phyloP scores from a whole-genome alignment of 257 asterid genomes.

The Knoxia roxburghii region DNA sequence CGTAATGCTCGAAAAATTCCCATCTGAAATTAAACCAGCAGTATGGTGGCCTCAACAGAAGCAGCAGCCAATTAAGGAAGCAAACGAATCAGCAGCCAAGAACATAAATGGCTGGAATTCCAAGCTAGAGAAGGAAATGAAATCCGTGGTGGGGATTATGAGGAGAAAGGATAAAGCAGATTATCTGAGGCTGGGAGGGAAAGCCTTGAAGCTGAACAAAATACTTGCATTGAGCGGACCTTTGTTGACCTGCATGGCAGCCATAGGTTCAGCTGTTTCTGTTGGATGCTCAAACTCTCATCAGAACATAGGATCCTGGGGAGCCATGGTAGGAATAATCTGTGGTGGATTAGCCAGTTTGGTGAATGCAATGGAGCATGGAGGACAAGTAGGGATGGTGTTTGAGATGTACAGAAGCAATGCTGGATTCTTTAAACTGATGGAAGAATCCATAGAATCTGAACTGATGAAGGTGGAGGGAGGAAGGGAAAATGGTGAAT shows the following conservation, averaged over 20 bases:
- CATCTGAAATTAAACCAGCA: slow-evolving; percentile 39
- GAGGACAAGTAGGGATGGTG: slow-evolving; percentile 83
- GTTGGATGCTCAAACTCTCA: slow-evolving; percentile 25
- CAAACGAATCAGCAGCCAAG: slow-evolving; percentile 4
- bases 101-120: slow-evolving; percentile 38
- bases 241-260: slow-evolving; percentile 56
- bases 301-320: slow-evolving; percentile 28
- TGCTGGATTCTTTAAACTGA: slow-evolving; percentile 60
- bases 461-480: slow-evolving; percentile 27
- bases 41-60: slow-evolving; percentile 45
- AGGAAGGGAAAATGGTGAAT: slow-evolving; percentile 19
- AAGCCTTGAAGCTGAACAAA: slow-evolving; percentile 54
- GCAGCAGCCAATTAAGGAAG: neutral
- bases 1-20: slow-evolving; percentile 33
- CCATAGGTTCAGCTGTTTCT: slow-evolving; percentile 33
- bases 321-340: slow-evolving; percentile 31
- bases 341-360: slow-evolving; percentile 65
- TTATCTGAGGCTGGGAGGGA: slow-evolving; percentile 41
- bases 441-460: slow-evolving; percentile 54
- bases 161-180: slow-evolving; percentile 43
- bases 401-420: slow-evolving; percentile 71
- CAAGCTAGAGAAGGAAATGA: slow-evolving; percentile 53
- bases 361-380: slow-evolving; percentile 64
- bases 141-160: slow-evolving; percentile 23
- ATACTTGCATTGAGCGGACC: slow-evolving; percentile 45